These are phyloP conservation scores for Boletus bicolor DNA, from an alignment of 768 basidiomycete species.

Conservation along the genomic window DNA sequence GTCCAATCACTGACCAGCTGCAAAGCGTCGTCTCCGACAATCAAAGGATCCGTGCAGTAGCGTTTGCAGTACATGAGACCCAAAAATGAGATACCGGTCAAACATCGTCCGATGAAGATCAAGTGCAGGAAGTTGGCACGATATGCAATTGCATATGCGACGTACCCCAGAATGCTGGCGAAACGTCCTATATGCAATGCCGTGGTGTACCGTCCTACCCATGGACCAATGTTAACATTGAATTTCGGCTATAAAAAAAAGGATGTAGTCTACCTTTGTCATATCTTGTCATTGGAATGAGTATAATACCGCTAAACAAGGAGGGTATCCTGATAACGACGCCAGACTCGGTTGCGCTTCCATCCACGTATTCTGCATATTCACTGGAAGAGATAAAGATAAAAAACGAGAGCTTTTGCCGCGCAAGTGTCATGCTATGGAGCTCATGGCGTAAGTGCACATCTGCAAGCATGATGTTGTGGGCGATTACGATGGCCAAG, in stretches of 20 bases:
- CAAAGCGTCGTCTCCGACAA: constrained; percentile 67
- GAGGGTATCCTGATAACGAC: constrained; percentile 65
- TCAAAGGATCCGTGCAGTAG: constrained; percentile 63
- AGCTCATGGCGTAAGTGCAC: not conserved
- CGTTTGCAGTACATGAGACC: constrained; percentile 67
- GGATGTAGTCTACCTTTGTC: constrained; percentile 46
- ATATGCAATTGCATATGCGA: constrained; percentile 63
- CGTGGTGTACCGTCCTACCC: constrained; percentile 49
- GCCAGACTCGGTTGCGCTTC: constrained; percentile 42
- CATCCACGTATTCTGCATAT: constrained; percentile 62
- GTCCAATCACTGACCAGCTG: constrained; percentile 62
- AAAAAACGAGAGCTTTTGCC: constrained; percentile 57
- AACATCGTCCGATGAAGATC: constrained; percentile 66
- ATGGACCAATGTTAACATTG: not conserved
- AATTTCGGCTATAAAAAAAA: not conserved
- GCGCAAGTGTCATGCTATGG: not conserved
- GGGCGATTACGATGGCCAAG: constrained; percentile 41
- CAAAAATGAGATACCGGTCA: constrained; percentile 57
- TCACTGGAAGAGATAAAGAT: constrained; percentile 63
- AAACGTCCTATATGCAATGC: constrained; percentile 56
- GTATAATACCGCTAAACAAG: constrained; percentile 52
- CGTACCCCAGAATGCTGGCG: constrained; percentile 51
- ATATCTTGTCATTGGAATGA: constrained; percentile 52
- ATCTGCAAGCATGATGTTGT: constrained; percentile 50
- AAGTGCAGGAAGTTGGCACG: constrained; percentile 58